These are phyloP conservation scores for Parasarocladium wereldwijsianum DNA, from an alignment of 2,329 filamentous ascomycete species.

Conservation along the genomic window DNA sequence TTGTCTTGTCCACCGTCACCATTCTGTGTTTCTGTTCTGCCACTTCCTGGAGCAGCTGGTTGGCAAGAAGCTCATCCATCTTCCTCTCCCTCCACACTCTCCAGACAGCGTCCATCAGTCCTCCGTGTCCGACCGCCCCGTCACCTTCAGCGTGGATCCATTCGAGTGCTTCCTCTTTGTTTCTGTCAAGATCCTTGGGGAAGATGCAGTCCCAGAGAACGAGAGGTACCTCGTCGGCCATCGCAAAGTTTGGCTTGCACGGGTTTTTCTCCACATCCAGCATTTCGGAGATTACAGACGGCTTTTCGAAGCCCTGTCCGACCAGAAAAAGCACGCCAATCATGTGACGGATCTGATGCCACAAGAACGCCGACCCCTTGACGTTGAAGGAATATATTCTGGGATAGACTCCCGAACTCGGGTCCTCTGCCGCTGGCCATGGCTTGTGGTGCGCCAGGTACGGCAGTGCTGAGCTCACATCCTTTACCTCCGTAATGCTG, in stretches of 20 bases:
- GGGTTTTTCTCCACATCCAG: conserved; percentile 61
- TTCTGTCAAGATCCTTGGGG: conserved; percentile 24
- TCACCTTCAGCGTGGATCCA: conserved; percentile 75
- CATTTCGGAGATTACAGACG: conserved; percentile 57
- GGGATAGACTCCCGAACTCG: conserved; percentile 19
- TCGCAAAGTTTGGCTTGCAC: conserved; percentile 70
- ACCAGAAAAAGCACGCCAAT: conserved; percentile 85
- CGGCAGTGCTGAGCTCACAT: conserved; percentile 35
- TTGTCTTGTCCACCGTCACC: background rate
- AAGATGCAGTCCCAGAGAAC: conserved; percentile 97
- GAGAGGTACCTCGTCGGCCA: conserved; percentile 79
- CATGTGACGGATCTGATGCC: conserved; percentile 97
- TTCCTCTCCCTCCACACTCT: conserved; percentile 68
- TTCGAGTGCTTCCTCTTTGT: conserved; percentile 24
- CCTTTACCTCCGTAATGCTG: conserved; percentile 57
- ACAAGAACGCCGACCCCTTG: conserved; percentile 83
- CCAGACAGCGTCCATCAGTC: conserved; percentile 63
- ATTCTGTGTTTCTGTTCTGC: conserved; percentile 15
- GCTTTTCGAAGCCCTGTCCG: conserved; percentile 71
- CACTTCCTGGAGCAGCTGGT: conserved; percentile 49
- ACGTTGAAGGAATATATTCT: conserved; percentile 82
- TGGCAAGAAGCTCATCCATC: conserved; percentile 78
- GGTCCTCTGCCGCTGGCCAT: conserved; percentile 13
- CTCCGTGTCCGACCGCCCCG: conserved; percentile 36
- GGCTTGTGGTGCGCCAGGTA: conserved; percentile 31